Percentiles rank a stretch among this genome's conserved stretches.
phyloP scores from a whole-genome alignment of 2,329 filamentous ascomycete species.

The Claviceps sp. region DNA sequence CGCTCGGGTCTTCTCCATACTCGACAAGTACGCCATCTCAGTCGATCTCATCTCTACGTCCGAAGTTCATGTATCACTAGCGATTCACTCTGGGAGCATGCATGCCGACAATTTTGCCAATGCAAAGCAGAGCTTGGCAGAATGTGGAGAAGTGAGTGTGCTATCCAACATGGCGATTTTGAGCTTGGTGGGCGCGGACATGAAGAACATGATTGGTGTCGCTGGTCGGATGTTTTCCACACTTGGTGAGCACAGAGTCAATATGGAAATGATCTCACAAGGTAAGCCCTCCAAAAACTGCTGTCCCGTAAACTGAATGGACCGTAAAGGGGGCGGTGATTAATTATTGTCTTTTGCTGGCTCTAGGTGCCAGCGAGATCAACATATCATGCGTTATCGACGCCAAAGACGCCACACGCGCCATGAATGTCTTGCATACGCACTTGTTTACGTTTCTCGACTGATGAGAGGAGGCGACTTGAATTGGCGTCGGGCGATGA shows the following conservation, averaged over 20 bases:
- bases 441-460: constrained; percentile 95
- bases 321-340: not conserved
- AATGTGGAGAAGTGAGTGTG: constrained; percentile 82
- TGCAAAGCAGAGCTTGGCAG: constrained; percentile 58
- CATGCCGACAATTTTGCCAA: constrained; percentile 49
- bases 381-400: constrained; percentile 98
- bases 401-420: constrained; percentile 76
- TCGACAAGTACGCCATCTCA: constrained; percentile 75
- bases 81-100: constrained; percentile 68
- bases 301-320: no score
- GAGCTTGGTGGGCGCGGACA: constrained; percentile 83
- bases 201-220: constrained; percentile 96
- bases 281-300: constrained; percentile 38
- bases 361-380: constrained; percentile 83
- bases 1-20: constrained; percentile 80
- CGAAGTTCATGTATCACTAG: constrained; percentile 96
- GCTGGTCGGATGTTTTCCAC: constrained; percentile 91
- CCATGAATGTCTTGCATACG: constrained; percentile 92
- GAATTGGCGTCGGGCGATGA: not conserved
- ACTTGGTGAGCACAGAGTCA: constrained; percentile 83
- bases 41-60: constrained; percentile 94
- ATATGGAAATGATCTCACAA: constrained; percentile 99
- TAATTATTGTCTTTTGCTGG: not conserved
- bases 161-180: constrained; percentile 90
- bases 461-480: constrained; percentile 19